A percentile compares a stretch with the other conserved stretches of the same genome.
Evolutionary conservation across 2,329 filamentous ascomycete species (phyloP).

Genomic region (Byssoonygena ceratinophila): DNA sequence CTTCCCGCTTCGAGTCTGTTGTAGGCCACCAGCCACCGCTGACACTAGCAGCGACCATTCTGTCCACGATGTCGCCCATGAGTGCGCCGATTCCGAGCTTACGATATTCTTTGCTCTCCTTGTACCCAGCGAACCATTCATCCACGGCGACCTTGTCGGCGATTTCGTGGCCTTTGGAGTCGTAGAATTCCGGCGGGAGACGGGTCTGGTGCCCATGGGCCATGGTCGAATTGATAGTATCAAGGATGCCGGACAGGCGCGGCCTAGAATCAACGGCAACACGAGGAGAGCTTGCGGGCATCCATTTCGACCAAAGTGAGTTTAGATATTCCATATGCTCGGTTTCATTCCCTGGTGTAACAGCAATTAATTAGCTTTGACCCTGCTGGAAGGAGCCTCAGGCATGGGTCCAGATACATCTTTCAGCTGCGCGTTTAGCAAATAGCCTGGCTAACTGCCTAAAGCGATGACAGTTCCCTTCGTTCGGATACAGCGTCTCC

Average conservation of each 20-base stretch:
- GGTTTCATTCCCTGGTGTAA: constrained; percentile 54
- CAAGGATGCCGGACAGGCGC: constrained; percentile 80
- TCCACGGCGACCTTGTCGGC: constrained; percentile 67
- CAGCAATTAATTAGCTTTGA: background rate
- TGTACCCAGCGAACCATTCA: constrained; percentile 86
- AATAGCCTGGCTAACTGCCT: constrained; percentile 59
- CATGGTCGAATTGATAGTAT: constrained; percentile 78
- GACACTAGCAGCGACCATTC: constrained; percentile 58
- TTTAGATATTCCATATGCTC: constrained; percentile 78
- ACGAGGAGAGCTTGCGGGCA: constrained; percentile 57
- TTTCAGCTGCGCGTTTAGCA: constrained; percentile 57
- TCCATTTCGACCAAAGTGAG: constrained; percentile 68
- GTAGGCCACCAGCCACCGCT: constrained; percentile 49
- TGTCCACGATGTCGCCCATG: constrained; percentile 68
- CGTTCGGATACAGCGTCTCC: constrained; percentile 73
- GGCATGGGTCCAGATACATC: constrained; percentile 41
- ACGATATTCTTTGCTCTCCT: constrained; percentile 78
- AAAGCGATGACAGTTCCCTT: constrained; percentile 62
- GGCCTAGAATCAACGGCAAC: constrained; percentile 79
- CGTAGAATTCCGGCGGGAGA: constrained; percentile 80
- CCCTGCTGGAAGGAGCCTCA: background rate
- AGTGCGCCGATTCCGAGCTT: constrained; percentile 74
- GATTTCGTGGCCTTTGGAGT: constrained; percentile 56
- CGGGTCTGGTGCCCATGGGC: constrained; percentile 72
- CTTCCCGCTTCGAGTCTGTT: constrained; percentile 36